These are phyloP conservation scores for Alternaria alternata DNA, from an alignment of 2,329 filamentous ascomycete species.

Conservation along the genomic window DNA sequence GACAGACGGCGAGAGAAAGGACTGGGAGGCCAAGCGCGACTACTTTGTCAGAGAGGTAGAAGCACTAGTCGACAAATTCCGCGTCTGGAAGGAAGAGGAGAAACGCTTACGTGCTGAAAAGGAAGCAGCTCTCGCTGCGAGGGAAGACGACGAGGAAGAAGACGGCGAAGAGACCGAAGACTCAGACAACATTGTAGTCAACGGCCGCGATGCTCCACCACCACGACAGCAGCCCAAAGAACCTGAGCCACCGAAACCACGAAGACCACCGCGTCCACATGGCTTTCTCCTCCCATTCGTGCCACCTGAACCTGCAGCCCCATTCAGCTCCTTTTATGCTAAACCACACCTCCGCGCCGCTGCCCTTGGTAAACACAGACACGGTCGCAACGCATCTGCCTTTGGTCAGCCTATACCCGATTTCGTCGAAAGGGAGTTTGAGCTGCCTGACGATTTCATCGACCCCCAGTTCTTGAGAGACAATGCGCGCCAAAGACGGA, in stretches of 20 bases:
- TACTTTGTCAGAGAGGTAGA: slow-evolving; percentile 87
- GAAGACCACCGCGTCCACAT: slow-evolving; percentile 43
- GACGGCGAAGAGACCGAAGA: slow-evolving; percentile 50
- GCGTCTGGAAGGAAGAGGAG: slow-evolving; percentile 87
- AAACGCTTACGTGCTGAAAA: slow-evolving; percentile 80
- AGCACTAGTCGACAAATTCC: slow-evolving; percentile 84
- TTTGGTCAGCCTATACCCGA: slow-evolving; percentile 87
- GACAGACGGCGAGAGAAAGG: slow-evolving; percentile 84
- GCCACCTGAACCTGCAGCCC: slow-evolving; percentile 57
- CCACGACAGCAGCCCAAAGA: slow-evolving; percentile 55
- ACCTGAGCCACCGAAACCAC: slow-evolving; percentile 48
- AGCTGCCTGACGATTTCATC: slow-evolving; percentile 71
- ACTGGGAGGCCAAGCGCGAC: slow-evolving; percentile 83
- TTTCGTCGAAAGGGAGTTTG: slow-evolving; percentile 73
- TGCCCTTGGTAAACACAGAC: slow-evolving; percentile 75
- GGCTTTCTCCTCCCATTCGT: slow-evolving; percentile 40
- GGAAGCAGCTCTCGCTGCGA: slow-evolving; percentile 66
- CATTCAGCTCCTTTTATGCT: slow-evolving; percentile 86
- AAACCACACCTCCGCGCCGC: slow-evolving; percentile 82
- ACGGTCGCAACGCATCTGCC: slow-evolving; percentile 74
- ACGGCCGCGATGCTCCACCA: slow-evolving; percentile 24
- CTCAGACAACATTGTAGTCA: slow-evolving; percentile 37
- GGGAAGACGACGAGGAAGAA: slow-evolving; percentile 56
- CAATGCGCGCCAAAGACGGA: slow-evolving; percentile 69
- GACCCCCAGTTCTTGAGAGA: slow-evolving; percentile 60